Conservation (phyloP, 345 rosid genomes). For the Kernera saxatilis region DNA sequence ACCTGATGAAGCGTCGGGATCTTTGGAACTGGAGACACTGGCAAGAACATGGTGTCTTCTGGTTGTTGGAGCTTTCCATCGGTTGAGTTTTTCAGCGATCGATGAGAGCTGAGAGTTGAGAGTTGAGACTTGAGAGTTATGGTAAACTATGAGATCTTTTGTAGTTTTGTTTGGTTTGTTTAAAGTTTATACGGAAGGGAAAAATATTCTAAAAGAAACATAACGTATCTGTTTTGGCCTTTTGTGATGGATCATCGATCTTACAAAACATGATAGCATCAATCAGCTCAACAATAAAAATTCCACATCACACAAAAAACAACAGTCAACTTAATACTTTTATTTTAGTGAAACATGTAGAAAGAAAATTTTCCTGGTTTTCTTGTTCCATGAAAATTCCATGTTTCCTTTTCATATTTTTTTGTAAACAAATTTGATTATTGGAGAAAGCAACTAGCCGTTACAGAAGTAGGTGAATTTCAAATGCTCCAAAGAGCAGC, state of each 20-base stretch:
- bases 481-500: slow-evolving; percentile 7
- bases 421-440: not conserved
- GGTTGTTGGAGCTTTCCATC: not conserved
- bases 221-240: not conserved
- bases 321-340: not conserved
- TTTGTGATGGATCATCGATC: not conserved
- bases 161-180: not conserved
- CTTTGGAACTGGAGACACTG: not conserved
- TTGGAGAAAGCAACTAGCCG: slow-evolving; percentile 9
- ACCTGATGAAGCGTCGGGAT: not conserved
- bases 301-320: not conserved
- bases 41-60: not conserved
- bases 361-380: not conserved
- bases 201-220: not conserved
- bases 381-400: not conserved
- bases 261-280: not conserved
- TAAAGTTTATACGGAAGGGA: not conserved
- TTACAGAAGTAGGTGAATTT: slow-evolving; percentile 5
- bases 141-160: not conserved
- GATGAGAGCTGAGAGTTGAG: not conserved
- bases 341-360: not conserved
- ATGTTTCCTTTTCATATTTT: not conserved
- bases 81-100: not conserved
- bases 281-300: not conserved
- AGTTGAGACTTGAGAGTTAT: not conserved